These are phyloP conservation scores for Moniliella sp. DNA, from an alignment of 1,284 basidiomycete species.

Conservation along the genomic window DNA sequence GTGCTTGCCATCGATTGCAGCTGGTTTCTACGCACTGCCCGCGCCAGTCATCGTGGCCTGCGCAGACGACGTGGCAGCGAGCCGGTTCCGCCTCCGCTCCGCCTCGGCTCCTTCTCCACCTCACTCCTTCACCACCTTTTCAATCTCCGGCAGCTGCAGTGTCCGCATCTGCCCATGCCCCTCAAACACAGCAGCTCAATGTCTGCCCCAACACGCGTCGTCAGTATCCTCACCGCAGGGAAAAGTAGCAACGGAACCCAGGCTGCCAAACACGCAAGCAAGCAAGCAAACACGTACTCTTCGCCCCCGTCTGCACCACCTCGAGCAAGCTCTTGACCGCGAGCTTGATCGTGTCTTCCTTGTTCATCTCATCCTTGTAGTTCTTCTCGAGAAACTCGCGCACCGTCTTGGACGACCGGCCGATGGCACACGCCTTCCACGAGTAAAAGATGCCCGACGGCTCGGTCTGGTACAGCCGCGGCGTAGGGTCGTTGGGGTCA, in stretches of 20 bases:
- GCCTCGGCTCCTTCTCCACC: conserved; percentile 29
- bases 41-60: conserved; percentile 15
- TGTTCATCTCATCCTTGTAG: conserved; percentile 66
- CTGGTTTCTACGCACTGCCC: neutral
- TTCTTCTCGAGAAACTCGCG: conserved; percentile 98
- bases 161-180: conserved; percentile 21
- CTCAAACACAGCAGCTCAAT: conserved; percentile 29
- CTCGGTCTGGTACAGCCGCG: conserved; percentile 85
- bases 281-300: conserved; percentile 39
- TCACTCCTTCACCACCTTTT: conserved; percentile 25
- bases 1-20: no score
- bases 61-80: conserved; percentile 29
- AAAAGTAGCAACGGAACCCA: neutral
- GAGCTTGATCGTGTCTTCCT: conserved; percentile 77
- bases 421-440: conserved; percentile 88
- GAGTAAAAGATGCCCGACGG: conserved; percentile 85
- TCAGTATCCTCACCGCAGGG: no score
- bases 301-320: conserved; percentile 95
- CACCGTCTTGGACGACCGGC: conserved; percentile 89
- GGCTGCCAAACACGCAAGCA: neutral
- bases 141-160: conserved; percentile 23
- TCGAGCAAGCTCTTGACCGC: conserved; percentile 87
- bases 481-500: conserved; percentile 64
- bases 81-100: conserved; percentile 24
- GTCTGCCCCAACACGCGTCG: no score